These are phyloP conservation scores for Alternaria brassicae DNA, from an alignment of 2,329 filamentous ascomycete genomes.

Conservation along the genomic window DNA sequence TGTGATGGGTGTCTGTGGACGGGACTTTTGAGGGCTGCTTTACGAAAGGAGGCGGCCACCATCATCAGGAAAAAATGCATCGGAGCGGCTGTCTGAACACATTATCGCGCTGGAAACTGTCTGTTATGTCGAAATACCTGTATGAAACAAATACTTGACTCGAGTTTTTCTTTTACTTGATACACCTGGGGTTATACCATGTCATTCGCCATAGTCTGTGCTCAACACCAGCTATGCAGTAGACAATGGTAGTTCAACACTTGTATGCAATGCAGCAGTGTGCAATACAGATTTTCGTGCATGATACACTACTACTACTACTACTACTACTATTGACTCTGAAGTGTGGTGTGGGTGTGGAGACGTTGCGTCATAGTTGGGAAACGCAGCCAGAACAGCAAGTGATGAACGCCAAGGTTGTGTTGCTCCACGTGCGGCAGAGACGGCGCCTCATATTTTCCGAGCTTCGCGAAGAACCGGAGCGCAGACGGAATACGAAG, in stretches of 20 bases:
- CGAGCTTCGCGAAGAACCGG: background rate
- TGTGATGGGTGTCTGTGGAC: background rate
- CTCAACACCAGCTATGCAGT: background rate
- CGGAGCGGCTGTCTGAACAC: constrained; percentile 15
- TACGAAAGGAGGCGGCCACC: background rate
- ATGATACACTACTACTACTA: background rate
- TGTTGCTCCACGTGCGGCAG: constrained; percentile 7
- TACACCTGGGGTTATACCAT: background rate
- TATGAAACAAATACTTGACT: background rate
- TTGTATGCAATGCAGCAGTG: background rate
- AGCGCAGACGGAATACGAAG: background rate
- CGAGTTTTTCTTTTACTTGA: background rate
- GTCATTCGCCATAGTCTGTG: background rate
- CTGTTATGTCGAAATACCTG: background rate
- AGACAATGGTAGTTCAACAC: background rate
- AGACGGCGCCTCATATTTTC: constrained; percentile 2
- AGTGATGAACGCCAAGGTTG: background rate
- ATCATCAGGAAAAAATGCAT: constrained; percentile 5
- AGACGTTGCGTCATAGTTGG: constrained; percentile 1
- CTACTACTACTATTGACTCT: background rate
- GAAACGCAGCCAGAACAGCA: background rate
- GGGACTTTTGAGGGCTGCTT: constrained; percentile 1
- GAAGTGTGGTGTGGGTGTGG: background rate
- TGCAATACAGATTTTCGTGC: background rate
- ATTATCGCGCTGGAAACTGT: background rate